These are phyloP conservation scores for Loxodes magnus DNA, from an alignment of 73 alveolate genomes.

Conservation along the genomic window DNA sequence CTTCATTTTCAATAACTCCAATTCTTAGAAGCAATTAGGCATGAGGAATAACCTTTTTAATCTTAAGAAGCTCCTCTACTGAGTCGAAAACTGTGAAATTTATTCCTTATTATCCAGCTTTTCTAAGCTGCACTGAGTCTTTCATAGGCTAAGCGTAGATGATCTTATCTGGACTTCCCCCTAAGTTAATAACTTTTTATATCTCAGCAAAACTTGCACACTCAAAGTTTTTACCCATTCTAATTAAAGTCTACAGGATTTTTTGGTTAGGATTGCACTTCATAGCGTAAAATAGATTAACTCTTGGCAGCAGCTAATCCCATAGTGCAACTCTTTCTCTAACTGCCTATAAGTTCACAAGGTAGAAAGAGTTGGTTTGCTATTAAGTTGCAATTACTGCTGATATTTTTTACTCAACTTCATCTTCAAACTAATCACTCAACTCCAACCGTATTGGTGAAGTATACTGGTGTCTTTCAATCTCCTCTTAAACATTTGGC, in stretches of 20 bases:
- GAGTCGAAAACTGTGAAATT: neutral
- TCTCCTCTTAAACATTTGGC: too few species aligned
- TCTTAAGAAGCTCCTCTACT: constrained; percentile 3
- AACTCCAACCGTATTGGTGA: too few species aligned
- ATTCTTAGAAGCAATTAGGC: constrained; percentile 2
- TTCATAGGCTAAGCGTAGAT: constrained; percentile 13
- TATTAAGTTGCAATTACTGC: too few species aligned
- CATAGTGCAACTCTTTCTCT: too few species aligned
- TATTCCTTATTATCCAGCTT: neutral
- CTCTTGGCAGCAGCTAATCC: constrained; percentile 8
- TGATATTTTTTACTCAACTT: too few species aligned
- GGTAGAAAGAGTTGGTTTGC: too few species aligned
- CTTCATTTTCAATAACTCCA: neutral
- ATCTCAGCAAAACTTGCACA: constrained; percentile 16
- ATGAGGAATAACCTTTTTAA: neutral
- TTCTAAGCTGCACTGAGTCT: neutral
- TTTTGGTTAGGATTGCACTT: constrained; percentile 10
- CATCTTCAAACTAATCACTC: too few species aligned
- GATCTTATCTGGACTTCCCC: constrained; percentile 1
- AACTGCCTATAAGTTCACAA: too few species aligned
- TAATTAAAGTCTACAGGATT: neutral
- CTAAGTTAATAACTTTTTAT: neutral
- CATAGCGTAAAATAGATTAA: constrained; percentile 14
- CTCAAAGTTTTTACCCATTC: constrained; percentile 9
- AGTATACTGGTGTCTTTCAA: too few species aligned